Evolutionary conservation across 2,329 filamentous ascomycete species (phyloP).

Genomic region (Aureobasidium sp.): DNA sequence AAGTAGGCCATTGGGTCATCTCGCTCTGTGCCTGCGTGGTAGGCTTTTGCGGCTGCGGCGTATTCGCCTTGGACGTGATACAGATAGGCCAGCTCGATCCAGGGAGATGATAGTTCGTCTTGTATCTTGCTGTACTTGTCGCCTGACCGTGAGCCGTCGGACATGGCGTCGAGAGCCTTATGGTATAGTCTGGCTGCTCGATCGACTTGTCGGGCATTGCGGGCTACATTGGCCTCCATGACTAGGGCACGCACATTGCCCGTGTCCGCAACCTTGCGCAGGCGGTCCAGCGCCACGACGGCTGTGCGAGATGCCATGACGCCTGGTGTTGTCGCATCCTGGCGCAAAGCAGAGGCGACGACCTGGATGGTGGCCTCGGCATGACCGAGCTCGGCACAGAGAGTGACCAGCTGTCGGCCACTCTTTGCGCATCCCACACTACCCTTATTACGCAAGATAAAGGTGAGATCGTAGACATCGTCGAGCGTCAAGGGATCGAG

Average conservation of each 20-base stretch:
- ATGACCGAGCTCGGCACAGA: neutral
- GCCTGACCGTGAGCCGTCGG: neutral
- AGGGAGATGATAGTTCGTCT: constrained; percentile 25
- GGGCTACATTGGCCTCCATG: constrained; percentile 16
- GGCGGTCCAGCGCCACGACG: neutral
- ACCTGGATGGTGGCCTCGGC: constrained; percentile 7
- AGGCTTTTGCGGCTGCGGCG: constrained; percentile 24
- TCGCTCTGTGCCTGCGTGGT: constrained; percentile 32
- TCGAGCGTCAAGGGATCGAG: neutral
- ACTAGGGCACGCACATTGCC: constrained; percentile 16
- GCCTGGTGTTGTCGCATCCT: neutral
- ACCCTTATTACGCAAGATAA: neutral
- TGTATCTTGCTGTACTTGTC: neutral
- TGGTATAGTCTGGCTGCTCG: constrained; percentile 11
- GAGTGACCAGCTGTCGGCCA: neutral
- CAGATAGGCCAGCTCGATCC: constrained; percentile 26
- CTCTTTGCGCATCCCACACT: neutral
- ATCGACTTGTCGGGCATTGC: neutral
- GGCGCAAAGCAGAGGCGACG: neutral
- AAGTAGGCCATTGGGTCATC: constrained; percentile 41
- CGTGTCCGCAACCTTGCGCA: neutral
- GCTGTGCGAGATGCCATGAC: neutral
- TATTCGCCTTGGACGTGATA: constrained; percentile 19
- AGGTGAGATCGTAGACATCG: neutral
- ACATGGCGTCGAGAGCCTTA: constrained; percentile 7